Conservation (phyloP, 306 rosid species). For the Pyrus pyrifolia region DNA sequence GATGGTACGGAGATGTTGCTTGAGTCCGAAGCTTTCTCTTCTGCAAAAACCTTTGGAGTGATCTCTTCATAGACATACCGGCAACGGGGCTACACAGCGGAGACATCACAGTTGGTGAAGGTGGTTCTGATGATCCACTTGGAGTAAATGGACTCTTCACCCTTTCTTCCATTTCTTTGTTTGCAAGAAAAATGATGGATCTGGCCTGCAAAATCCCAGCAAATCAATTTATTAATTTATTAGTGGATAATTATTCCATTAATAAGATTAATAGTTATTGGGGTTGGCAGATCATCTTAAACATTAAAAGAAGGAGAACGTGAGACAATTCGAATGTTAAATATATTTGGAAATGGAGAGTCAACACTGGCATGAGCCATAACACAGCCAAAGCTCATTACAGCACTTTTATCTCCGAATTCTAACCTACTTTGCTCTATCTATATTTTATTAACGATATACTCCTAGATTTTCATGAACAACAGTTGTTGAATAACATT, state of each 20-base stretch:
- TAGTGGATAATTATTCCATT: not conserved
- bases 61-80: slow-evolving; percentile 55
- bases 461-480: not conserved
- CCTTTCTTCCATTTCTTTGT: slow-evolving; percentile 10
- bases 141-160: not conserved
- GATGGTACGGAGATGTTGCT: slow-evolving; percentile 36
- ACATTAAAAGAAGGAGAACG: too few relatives aligned
- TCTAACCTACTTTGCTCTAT: not conserved
- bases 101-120: slow-evolving; percentile 10
- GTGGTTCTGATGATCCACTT: slow-evolving; percentile 3
- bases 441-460: too few relatives aligned
- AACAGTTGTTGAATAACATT: not conserved
- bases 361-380: not conserved
- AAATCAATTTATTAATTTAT: not conserved
- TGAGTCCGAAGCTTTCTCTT: slow-evolving; percentile 58
- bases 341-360: not conserved
- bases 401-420: not conserved
- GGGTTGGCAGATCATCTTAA: not conserved
- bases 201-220: slow-evolving; percentile 7
- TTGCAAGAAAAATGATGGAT: slow-evolving; percentile 10
- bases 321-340: too few relatives aligned
- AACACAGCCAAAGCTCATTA: not conserved
- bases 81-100: slow-evolving; percentile 24
- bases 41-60: slow-evolving; percentile 61
- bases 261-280: not conserved